These are phyloP conservation scores for Cytospora schulzeri DNA, from an alignment of 2,329 filamentous ascomycete species.

Conservation along the genomic window DNA sequence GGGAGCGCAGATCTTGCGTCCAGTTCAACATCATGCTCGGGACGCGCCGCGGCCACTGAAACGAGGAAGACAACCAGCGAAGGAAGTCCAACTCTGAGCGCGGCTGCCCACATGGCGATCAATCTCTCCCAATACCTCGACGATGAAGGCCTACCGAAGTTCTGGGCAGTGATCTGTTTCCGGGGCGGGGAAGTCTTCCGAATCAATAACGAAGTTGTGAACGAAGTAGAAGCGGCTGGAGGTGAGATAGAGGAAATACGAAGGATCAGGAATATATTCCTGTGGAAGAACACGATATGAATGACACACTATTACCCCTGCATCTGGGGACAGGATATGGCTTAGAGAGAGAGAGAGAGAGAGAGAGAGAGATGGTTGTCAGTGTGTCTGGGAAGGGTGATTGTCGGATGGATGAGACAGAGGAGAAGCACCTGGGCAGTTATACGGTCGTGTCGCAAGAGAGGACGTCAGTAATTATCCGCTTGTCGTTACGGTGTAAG, in stretches of 20 bases:
- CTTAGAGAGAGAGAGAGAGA: neutral
- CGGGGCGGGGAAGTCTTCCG: too few species aligned
- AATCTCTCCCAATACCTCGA: neutral
- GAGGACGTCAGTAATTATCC: neutral
- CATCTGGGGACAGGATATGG: neutral
- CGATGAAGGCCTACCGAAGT: too few species aligned
- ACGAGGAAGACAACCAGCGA: neutral
- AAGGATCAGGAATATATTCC: neutral
- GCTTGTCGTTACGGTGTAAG: neutral
- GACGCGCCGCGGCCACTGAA: neutral
- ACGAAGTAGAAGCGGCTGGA: too few species aligned
- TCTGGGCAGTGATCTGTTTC: too few species aligned
- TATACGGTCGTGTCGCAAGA: slow-evolving; percentile 1
- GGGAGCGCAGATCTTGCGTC: neutral
- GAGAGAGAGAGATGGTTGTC: neutral
- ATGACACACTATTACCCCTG: neutral
- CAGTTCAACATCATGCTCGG: neutral
- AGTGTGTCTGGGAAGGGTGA: neutral
- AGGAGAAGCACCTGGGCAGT: neutral
- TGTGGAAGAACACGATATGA: neutral
- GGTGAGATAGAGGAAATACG: neutral
- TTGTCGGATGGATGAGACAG: neutral
- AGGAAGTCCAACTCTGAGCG: neutral
- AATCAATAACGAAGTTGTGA: too few species aligned
- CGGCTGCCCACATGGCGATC: neutral